These are phyloP conservation scores for Aurinia saxatilis DNA, from an alignment of 345 rosid species.

Conservation along the genomic window DNA sequence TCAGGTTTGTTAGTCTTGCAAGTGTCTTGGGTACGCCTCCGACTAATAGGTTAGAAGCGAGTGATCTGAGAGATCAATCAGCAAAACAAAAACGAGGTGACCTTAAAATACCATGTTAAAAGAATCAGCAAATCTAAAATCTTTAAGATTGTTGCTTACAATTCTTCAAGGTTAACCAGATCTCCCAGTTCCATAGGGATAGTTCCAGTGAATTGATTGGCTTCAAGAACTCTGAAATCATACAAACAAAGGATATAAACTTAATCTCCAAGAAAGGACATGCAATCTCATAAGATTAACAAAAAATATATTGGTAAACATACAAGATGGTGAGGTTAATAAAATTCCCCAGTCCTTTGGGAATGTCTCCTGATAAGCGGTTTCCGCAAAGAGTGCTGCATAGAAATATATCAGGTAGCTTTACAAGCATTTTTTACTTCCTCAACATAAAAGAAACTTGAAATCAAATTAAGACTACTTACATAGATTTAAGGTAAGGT, in stretches of 20 bases:
- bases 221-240: slow-evolving; percentile 39
- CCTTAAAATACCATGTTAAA: background rate
- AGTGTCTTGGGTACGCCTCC: slow-evolving; percentile 40
- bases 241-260: background rate
- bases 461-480: slow-evolving; percentile 18
- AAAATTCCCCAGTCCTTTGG: slow-evolving; percentile 41
- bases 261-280: background rate
- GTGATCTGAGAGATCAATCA: slow-evolving; percentile 27
- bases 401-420: background rate
- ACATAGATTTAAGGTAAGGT: slow-evolving; percentile 38
- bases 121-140: too few species aligned
- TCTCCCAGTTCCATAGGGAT: slow-evolving; percentile 45
- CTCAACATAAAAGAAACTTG: slow-evolving; percentile 1
- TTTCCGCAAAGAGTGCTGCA: slow-evolving; percentile 45
- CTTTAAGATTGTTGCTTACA: slow-evolving; percentile 28
- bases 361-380: slow-evolving; percentile 52
- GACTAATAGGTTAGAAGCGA: slow-evolving; percentile 37
- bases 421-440: background rate
- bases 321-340: slow-evolving; percentile 31
- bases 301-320: background rate
- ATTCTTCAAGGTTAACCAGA: slow-evolving; percentile 27
- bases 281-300: background rate
- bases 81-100: background rate
- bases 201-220: slow-evolving; percentile 41
- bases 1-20: slow-evolving; percentile 29